Base-by-base conservation (phyloP, 2,329 filamentous ascomycete genomes). In the Epichloe amarillans region DNA sequence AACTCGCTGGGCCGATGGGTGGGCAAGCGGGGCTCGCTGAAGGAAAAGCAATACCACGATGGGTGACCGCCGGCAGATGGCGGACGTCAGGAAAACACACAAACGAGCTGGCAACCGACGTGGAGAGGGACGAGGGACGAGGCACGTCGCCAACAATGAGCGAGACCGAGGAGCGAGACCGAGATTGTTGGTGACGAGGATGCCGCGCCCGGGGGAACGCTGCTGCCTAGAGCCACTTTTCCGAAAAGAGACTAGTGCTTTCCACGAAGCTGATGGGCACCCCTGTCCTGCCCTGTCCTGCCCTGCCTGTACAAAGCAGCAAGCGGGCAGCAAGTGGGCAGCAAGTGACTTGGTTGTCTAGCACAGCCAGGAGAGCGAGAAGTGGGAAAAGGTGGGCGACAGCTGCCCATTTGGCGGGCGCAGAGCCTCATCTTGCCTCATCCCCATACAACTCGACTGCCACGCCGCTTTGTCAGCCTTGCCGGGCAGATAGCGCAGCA, bases 211-310 rank as follows among this genome's bases (percentile, higher is more conserved):
- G 53, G 53, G 47, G 50, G 50, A 26, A 54, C 52, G 55, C 54
- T 58, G 58, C 58, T 60, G 58, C 58, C 58, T 59, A 46, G 52
- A 55, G 8, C 19, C 41, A 33, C 42, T 23, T 36, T 3, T 17
- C 54, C 19, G 41, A 53, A 49, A 7, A 3, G 53, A 10, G 55
- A 47, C 41, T 57, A 58, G 56, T 48, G 54, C 44, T 23, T 15
- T 37, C 46, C 48, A 39, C 30, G 46, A 49, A 33, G 50, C 52
- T 56, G 54, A 52, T 52, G 51, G 51, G 50, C 36, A 57, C 53
- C 54, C 56, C 47, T 21, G 19, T 3, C 19, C 19, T 19, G 19
- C 2, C 19, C 19, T 19, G 19, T 2, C 19, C 19, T 17, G 17
- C 53, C 56, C 47, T 21, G 19, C 19, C 19, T 56, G 26, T 40